Conservation (phyloP, 257 asterid genomes). For the Ocimum tenuiflorum region DNA sequence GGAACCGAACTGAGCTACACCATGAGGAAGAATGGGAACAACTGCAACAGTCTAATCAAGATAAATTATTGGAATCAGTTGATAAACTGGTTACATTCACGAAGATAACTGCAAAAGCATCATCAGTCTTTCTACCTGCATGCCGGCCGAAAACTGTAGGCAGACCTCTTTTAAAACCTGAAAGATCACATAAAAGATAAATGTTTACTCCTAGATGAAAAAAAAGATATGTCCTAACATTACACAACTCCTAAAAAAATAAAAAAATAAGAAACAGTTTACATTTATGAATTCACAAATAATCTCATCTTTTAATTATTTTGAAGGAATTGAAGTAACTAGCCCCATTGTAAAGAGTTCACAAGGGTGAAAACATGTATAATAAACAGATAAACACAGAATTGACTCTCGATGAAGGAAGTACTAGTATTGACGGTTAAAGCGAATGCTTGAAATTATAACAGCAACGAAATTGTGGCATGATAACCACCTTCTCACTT, state of each 20-base stretch:
- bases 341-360: background rate
- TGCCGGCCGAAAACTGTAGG: slow-evolving; percentile 77
- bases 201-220: background rate
- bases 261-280: background rate
- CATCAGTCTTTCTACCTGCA: slow-evolving; percentile 50
- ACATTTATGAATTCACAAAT: background rate
- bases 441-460: background rate
- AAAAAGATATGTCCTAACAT: background rate
- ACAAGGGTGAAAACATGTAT: background rate
- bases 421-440: background rate
- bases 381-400: background rate
- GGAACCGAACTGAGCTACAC: slow-evolving; percentile 92
- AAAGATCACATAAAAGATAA: background rate
- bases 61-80: background rate
- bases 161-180: slow-evolving; percentile 68
- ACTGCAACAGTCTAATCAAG: slow-evolving; percentile 67
- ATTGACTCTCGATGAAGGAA: background rate
- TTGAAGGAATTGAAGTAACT: slow-evolving; percentile 1
- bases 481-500: background rate
- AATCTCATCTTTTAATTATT: background rate
- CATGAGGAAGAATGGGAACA: slow-evolving; percentile 85
- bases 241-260: background rate
- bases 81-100: too few species aligned
- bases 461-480: background rate
- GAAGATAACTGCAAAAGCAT: background rate